Percentiles rank a stretch among this genome's conserved stretches.
phyloP scores from a whole-genome alignment of 2,329 filamentous ascomycete species.

The Penicillium rolfsii region DNA sequence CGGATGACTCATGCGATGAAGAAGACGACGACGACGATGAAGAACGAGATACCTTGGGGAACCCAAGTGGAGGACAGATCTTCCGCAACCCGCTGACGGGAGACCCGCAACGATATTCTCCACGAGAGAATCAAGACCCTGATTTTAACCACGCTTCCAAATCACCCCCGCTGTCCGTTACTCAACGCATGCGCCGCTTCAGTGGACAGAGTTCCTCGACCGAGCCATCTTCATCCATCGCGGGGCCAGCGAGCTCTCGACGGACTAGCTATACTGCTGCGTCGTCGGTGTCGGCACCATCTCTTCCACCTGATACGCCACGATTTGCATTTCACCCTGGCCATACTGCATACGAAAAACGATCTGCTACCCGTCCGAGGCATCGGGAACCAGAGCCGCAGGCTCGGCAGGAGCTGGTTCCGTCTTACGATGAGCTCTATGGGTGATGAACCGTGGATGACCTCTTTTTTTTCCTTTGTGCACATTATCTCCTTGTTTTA shows the following conservation, averaged over 20 bases:
- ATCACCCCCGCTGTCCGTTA: conserved; percentile 43
- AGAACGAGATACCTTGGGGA: conserved; percentile 20
- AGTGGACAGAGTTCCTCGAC: conserved; percentile 38
- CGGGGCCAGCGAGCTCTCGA: conserved; percentile 36
- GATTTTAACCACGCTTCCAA: conserved; percentile 33
- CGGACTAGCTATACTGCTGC: conserved; percentile 40
- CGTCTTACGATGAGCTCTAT: conserved; percentile 46
- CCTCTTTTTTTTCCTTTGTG: neutral
- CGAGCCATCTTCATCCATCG: conserved; percentile 32
- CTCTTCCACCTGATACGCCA: conserved; percentile 33
- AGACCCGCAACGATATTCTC: neutral
- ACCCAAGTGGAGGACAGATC: conserved; percentile 6
- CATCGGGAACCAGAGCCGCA: conserved; percentile 26
- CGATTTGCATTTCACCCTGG: conserved; percentile 23
- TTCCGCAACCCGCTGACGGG: neutral
- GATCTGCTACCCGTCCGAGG: conserved; percentile 23
- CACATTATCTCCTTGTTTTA: neutral
- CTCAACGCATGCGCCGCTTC: conserved; percentile 42
- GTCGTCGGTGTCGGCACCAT: conserved; percentile 31
- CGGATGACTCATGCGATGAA: conserved; percentile 32
- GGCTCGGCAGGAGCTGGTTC: conserved; percentile 37
- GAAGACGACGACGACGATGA: conserved; percentile 22
- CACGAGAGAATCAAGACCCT: conserved; percentile 22
- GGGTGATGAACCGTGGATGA: conserved; percentile 29
- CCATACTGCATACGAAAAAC: conserved; percentile 28